These are phyloP conservation scores for Mortierella sp. DNA, from an alignment of 371 early-diverging fungal species.

Conservation along the genomic window DNA sequence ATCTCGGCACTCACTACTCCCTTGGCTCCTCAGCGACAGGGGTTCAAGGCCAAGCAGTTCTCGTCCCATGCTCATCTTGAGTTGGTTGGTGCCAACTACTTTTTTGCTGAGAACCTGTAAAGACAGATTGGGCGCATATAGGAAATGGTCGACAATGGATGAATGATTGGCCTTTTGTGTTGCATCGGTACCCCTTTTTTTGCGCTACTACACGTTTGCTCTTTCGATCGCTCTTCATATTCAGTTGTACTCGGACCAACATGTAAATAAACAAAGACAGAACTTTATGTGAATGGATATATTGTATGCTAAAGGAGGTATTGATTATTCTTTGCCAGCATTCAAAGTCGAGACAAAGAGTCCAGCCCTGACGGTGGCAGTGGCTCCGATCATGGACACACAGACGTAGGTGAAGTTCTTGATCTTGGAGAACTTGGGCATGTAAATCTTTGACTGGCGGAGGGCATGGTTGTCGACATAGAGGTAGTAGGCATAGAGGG, in stretches of 20 bases:
- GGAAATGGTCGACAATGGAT: neutral
- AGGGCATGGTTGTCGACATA: constrained; percentile 56
- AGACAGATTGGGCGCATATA: too few species aligned
- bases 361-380: constrained; percentile 31
- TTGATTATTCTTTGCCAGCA: neutral
- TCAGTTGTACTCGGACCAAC: neutral
- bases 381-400: constrained; percentile 33
- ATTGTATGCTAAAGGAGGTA: neutral
- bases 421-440: constrained; percentile 30
- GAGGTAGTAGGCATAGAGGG: constrained; percentile 52
- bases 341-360: constrained; percentile 26
- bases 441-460: constrained; percentile 52
- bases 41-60: constrained; percentile 65
- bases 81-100: constrained; percentile 71
- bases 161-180: neutral
- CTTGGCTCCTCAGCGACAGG: constrained; percentile 37
- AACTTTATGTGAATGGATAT: too few species aligned
- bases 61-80: constrained; percentile 62
- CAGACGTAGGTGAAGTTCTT: constrained; percentile 21
- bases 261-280: constrained; percentile 18
- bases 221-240: too few species aligned
- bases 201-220: neutral
- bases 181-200: neutral
- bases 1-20: constrained; percentile 38
- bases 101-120: constrained; percentile 58